These are phyloP conservation scores for Phyllosticta citribraziliensis DNA, from an alignment of 2,329 filamentous ascomycete genomes.

Conservation along the genomic window DNA sequence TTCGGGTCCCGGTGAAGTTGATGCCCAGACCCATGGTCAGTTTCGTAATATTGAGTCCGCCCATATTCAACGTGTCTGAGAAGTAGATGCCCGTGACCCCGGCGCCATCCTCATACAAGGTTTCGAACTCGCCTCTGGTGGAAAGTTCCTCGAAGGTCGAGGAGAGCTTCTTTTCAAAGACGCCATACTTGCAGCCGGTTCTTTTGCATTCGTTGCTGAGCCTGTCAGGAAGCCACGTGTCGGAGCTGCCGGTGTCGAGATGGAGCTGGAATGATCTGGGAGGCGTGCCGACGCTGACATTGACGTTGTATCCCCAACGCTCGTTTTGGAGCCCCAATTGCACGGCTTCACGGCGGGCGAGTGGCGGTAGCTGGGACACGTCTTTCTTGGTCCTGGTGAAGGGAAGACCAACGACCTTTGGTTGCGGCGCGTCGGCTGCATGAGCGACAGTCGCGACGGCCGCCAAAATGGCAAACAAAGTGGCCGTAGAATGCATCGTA, in stretches of 20 bases:
- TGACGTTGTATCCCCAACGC: constrained; percentile 6
- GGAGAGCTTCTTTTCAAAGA: background rate
- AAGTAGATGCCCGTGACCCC: constrained; percentile 3
- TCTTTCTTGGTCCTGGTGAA: constrained; percentile 2
- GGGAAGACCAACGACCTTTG: constrained; percentile 1
- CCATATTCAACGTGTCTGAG: constrained; percentile 3
- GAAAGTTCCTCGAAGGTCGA: constrained; percentile 4
- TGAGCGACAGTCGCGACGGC: background rate
- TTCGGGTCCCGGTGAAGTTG: background rate
- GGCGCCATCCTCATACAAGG: constrained; percentile 7
- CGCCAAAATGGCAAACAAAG: background rate
- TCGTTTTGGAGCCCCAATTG: background rate
- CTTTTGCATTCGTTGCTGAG: background rate
- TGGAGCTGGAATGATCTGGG: constrained; percentile 1
- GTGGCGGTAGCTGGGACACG: background rate
- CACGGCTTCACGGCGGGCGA: constrained; percentile 2
- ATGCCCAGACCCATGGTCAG: constrained; percentile 8
- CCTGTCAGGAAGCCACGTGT: constrained; percentile 4
- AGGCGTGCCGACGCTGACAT: constrained; percentile 12
- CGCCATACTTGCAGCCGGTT: background rate
- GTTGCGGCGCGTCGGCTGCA: background rate
- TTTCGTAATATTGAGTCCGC: constrained; percentile 1
- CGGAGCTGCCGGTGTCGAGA: constrained; percentile 9
- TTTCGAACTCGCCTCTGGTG: background rate
- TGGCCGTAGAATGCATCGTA: background rate